Evolutionary conservation across 2,329 filamentous ascomycete species (phyloP).

Genomic region (Metarhizium rileyi): DNA sequence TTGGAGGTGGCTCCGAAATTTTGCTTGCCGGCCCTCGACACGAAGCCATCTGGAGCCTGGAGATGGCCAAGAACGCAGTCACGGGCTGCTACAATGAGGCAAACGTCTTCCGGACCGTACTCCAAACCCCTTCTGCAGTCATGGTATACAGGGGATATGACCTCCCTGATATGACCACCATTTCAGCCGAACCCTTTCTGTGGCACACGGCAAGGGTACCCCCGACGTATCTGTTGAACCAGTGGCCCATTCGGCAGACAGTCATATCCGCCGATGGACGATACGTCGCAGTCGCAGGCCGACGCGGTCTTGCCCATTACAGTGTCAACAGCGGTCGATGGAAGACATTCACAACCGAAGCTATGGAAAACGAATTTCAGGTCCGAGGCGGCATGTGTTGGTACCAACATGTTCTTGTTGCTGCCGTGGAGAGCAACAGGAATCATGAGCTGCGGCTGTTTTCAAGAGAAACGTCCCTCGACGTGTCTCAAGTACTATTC

Average conservation of each 20-base stretch:
- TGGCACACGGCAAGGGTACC: slow-evolving; percentile 92
- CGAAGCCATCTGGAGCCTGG: slow-evolving; percentile 74
- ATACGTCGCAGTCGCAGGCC: slow-evolving; percentile 93
- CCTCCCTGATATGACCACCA: slow-evolving; percentile 77
- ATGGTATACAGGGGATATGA: slow-evolving; percentile 94
- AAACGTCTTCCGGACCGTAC: slow-evolving; percentile 79
- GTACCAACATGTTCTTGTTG: slow-evolving; percentile 92
- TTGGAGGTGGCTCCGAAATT: slow-evolving; percentile 79
- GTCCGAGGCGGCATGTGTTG: slow-evolving; percentile 97
- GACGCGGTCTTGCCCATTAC: slow-evolving; percentile 86
- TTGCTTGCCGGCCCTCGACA: slow-evolving; percentile 62
- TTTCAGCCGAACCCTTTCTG: slow-evolving; percentile 84
- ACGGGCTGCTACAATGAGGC: slow-evolving; percentile 85
- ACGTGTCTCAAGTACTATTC: slow-evolving; percentile 63
- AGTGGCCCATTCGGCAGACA: slow-evolving; percentile 85
- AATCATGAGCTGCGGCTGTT: slow-evolving; percentile 85
- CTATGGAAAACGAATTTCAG: slow-evolving; percentile 79
- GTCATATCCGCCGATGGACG: slow-evolving; percentile 86
- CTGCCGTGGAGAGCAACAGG: slow-evolving; percentile 77
- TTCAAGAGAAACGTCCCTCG: slow-evolving; percentile 74
- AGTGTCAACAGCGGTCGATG: slow-evolving; percentile 89
- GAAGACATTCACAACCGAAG: slow-evolving; percentile 82
- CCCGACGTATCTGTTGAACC: slow-evolving; percentile 71
- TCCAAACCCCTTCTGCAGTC: slow-evolving; percentile 80
- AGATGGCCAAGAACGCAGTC: slow-evolving; percentile 90